These are phyloP conservation scores for Oryza meridionalis DNA, from an alignment of 176 grass and related monocot species.

Conservation along the genomic window DNA sequence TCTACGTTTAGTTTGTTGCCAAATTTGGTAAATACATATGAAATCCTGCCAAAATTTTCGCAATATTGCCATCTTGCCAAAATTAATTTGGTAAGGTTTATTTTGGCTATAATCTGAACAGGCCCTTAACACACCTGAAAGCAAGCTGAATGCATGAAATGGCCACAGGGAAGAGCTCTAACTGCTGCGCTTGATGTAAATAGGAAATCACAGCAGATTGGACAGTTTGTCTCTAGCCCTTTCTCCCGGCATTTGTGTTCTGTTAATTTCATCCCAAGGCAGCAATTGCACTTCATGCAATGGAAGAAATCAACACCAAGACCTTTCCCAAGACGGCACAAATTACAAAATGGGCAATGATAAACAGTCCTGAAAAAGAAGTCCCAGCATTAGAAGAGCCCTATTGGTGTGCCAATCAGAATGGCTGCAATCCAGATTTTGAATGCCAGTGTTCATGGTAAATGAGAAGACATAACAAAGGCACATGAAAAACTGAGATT, in stretches of 20 bases:
- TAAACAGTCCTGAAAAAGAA: conserved; percentile 79
- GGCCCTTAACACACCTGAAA: conserved; percentile 72
- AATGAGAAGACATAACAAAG: neutral
- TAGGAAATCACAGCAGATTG: conserved; percentile 98
- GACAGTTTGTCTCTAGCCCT: conserved; percentile 95
- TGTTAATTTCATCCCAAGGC: conserved; percentile 90
- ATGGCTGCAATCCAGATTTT: conserved; percentile 28
- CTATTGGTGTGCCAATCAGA: conserved; percentile 13
- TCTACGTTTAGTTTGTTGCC: too few relatives aligned
- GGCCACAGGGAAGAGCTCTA: conserved; percentile 87
- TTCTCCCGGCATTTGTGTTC: conserved; percentile 98
- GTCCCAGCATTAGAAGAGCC: conserved; percentile 35
- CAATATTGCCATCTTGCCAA: too few relatives aligned
- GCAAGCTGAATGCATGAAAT: conserved; percentile 99
- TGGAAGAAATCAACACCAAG: conserved; percentile 98
- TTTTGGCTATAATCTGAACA: too few relatives aligned
- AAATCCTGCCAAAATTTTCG: too few relatives aligned
- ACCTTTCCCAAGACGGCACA: conserved; percentile 95
- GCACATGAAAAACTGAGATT: neutral
- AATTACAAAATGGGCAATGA: conserved; percentile 97
- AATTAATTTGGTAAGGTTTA: too few relatives aligned
- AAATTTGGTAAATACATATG: too few relatives aligned
- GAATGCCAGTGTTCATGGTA: conserved; percentile 25
- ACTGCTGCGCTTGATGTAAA: conserved; percentile 97
- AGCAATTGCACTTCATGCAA: conserved; percentile 99